Conservation (phyloP, 805 yeast species). For the Torulaspora delbrueckii region DNA sequence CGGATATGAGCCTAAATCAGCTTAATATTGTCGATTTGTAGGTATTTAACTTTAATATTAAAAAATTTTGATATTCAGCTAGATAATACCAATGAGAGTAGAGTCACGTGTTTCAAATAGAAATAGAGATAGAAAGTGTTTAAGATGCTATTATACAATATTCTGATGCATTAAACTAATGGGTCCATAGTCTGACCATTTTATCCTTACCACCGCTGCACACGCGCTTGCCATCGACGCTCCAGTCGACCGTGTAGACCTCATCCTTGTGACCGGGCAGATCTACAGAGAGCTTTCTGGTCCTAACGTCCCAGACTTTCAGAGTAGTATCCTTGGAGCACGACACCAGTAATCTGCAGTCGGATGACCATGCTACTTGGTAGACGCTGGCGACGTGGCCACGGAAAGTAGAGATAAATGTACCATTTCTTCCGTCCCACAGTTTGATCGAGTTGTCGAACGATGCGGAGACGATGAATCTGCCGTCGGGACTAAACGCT, state of each 20-base stretch:
- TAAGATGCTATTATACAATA: slow-evolving; percentile 1
- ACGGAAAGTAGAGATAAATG: slow-evolving; percentile 80
- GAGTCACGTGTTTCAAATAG: not conserved
- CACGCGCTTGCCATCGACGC: slow-evolving; percentile 86
- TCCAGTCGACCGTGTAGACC: slow-evolving; percentile 97
- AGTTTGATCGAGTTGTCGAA: slow-evolving; percentile 92
- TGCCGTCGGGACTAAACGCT: slow-evolving; percentile 91
- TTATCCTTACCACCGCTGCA: slow-evolving; percentile 99
- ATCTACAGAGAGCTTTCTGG: slow-evolving; percentile 78
- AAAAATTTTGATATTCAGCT: not conserved
- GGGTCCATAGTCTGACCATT: slow-evolving; percentile 91
- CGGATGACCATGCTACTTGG: slow-evolving; percentile 97
- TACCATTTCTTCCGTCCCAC: slow-evolving; percentile 95
- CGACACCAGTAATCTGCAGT: slow-evolving; percentile 82
- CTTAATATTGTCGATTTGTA: not conserved
- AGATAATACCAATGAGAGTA: not conserved
- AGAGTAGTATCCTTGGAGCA: slow-evolving; percentile 94
- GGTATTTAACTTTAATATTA: not conserved
- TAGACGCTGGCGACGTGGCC: slow-evolving; percentile 98
- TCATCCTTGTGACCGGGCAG: slow-evolving; percentile 96
- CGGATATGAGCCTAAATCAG: not conserved
- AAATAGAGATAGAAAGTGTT: not conserved
- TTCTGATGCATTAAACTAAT: slow-evolving; percentile 32
- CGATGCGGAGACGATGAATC: slow-evolving; percentile 84
- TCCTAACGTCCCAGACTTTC: slow-evolving; percentile 92